phyloP scores from a whole-genome alignment of 495 filamentous ascomycete genomes.

The Neurospora sp. region DNA sequence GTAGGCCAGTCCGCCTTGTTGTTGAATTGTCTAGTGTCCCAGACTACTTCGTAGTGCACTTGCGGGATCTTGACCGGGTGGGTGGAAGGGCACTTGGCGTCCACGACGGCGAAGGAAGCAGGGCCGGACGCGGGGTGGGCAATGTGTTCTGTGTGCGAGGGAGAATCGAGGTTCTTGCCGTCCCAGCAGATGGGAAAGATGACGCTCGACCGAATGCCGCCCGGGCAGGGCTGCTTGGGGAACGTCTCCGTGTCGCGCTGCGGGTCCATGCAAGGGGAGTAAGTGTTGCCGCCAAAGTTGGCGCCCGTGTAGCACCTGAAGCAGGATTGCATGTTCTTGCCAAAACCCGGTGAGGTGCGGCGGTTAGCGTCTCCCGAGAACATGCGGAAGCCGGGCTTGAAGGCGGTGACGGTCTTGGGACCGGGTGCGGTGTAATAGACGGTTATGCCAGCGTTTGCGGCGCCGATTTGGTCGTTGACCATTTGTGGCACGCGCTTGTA shows the following conservation, averaged over 20 bases:
- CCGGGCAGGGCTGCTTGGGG: conserved; percentile 26
- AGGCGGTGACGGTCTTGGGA: conserved; percentile 35
- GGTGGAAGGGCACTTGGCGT: conserved; percentile 33
- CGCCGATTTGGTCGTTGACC: conserved; percentile 13
- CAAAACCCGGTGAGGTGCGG: conserved; percentile 20
- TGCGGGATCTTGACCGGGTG: conserved; percentile 42
- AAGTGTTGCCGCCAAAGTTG: conserved; percentile 33
- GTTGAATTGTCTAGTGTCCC: conserved; percentile 38
- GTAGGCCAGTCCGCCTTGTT: conserved; percentile 33
- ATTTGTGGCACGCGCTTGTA: conserved; percentile 36
- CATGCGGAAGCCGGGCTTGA: conserved; percentile 45
- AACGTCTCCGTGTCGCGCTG: conserved; percentile 31
- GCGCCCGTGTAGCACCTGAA: conserved; percentile 37
- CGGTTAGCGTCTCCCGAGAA: conserved; percentile 32
- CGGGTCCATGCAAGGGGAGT: conserved; percentile 28
- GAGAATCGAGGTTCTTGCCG: conserved; percentile 39
- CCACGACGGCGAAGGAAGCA: conserved; percentile 33
- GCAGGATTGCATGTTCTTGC: conserved; percentile 30
- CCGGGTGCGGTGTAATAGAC: conserved; percentile 22
- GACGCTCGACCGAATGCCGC: conserved; percentile 40
- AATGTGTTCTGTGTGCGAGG: conserved; percentile 39
- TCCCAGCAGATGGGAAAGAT: conserved; percentile 47
- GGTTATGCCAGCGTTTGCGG: conserved; percentile 17
- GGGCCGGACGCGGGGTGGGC: conserved; percentile 34
- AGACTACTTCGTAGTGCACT: conserved; percentile 40